These are phyloP conservation scores for Lasiodiplodia citricola DNA, from an alignment of 2,329 filamentous ascomycete species.

Conservation along the genomic window DNA sequence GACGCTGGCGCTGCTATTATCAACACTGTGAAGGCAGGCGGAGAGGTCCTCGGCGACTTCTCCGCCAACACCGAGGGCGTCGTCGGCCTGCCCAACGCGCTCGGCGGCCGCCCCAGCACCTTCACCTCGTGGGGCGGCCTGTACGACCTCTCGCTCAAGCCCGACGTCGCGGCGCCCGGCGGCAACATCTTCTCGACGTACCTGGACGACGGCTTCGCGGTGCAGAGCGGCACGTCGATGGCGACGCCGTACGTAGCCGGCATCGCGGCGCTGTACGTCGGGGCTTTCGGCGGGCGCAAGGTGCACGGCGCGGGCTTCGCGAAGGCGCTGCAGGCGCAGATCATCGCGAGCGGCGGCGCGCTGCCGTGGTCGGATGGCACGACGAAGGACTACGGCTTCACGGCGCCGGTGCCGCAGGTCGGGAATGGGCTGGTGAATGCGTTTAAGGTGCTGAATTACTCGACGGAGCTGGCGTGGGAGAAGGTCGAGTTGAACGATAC, in stretches of 20 bases:
- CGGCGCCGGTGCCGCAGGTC: constrained; percentile 62
- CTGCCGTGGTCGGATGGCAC: constrained; percentile 32
- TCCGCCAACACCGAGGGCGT: constrained; percentile 19
- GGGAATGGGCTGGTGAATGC: constrained; percentile 66
- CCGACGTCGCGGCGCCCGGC: constrained; percentile 62
- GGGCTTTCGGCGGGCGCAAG: constrained; percentile 35
- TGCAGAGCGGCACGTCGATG: constrained; percentile 66
- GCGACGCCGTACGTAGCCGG: constrained; percentile 62
- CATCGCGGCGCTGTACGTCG: constrained; percentile 41
- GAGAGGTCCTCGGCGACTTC: not conserved
- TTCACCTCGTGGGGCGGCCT: constrained; percentile 67
- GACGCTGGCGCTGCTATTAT: constrained; percentile 24
- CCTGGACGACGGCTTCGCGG: constrained; percentile 56
- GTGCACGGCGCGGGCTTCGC: constrained; percentile 35
- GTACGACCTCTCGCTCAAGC: constrained; percentile 63
- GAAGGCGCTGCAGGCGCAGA: constrained; percentile 34
- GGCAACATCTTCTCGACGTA: constrained; percentile 65
- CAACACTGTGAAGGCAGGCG: constrained; percentile 9
- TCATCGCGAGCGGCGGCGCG: constrained; percentile 37
- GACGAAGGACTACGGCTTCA: not conserved
- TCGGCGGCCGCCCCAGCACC: constrained; percentile 58
- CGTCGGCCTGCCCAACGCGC: constrained; percentile 29
- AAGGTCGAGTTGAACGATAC: constrained; percentile 70
- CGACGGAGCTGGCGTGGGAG: constrained; percentile 59
- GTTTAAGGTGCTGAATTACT: constrained; percentile 62